Conservation (phyloP, 2,329 filamentous ascomycete genomes). For the Alternaria hordeiaustralica region DNA sequence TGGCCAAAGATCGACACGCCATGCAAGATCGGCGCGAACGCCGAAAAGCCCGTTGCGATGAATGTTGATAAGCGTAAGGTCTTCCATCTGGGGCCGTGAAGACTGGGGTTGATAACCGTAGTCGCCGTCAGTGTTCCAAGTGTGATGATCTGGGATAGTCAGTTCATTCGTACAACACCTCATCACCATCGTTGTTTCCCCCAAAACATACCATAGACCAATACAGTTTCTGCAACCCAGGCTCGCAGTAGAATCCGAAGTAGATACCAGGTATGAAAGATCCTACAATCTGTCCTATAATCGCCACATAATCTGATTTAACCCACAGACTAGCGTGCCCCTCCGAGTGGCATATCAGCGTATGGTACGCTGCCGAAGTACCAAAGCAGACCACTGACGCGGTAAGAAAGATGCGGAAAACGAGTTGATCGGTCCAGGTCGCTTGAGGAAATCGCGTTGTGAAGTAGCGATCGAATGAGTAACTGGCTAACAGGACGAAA, state of each 20-base stretch:
- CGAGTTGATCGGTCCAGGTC: constrained; percentile 23
- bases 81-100: constrained; percentile 81
- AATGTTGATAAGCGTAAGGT: constrained; percentile 88
- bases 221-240: constrained; percentile 44
- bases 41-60: constrained; percentile 82
- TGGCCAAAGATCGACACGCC: constrained; percentile 65
- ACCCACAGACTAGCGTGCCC: constrained; percentile 80
- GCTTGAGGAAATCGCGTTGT: constrained; percentile 11
- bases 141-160: background rate
- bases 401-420: constrained; percentile 31
- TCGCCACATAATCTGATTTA: constrained; percentile 89
- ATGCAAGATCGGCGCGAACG: constrained; percentile 81
- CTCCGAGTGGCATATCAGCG: constrained; percentile 80
- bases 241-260: constrained; percentile 56
- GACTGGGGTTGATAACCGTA: constrained; percentile 79
- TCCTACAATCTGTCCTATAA: constrained; percentile 85
- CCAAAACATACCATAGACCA: constrained; percentile 44
- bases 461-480: constrained; percentile 18
- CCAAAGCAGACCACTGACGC: constrained; percentile 47
- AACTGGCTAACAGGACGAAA: constrained; percentile 11
- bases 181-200: fast-evolving
- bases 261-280: constrained; percentile 82
- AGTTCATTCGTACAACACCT: background rate
- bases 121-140: constrained; percentile 72
- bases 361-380: constrained; percentile 74